Conservation (phyloP, 2,329 filamentous ascomycete species). For the Ilyonectria robusta region DNA sequence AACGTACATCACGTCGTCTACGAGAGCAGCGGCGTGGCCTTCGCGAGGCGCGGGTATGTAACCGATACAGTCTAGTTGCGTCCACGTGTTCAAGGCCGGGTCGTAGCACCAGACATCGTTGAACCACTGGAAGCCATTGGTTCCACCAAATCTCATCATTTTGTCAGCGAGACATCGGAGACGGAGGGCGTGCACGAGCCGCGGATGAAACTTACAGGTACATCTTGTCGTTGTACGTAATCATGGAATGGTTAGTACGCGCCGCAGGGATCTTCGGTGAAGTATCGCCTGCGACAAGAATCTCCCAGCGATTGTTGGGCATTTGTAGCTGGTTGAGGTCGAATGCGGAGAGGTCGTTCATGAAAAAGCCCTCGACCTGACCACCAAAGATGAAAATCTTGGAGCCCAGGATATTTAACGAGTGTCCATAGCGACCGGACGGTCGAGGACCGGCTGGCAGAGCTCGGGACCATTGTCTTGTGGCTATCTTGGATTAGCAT, state of each 20-base stretch:
- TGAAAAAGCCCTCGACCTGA: constrained; percentile 97
- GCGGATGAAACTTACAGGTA: constrained; percentile 78
- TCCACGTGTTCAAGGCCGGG: constrained; percentile 85
- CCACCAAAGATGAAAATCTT: constrained; percentile 98
- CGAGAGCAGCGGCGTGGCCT: constrained; percentile 92
- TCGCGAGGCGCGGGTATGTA: constrained; percentile 96
- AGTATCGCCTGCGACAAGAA: constrained; percentile 79
- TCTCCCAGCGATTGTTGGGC: constrained; percentile 93
- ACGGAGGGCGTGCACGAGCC: not conserved
- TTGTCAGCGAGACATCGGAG: constrained; percentile 29
- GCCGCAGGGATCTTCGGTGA: constrained; percentile 78
- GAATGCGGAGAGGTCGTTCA: constrained; percentile 96
- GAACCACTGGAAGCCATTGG: constrained; percentile 96
- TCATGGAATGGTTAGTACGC: constrained; percentile 93
- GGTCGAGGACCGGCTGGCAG: constrained; percentile 89
- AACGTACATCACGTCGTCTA: constrained; percentile 99
- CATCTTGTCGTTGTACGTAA: constrained; percentile 93
- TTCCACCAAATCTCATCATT: constrained; percentile 86
- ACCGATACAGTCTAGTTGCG: constrained; percentile 93
- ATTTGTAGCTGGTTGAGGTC: constrained; percentile 95
- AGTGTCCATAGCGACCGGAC: constrained; percentile 94
- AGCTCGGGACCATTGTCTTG: constrained; percentile 96
- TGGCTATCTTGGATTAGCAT: constrained; percentile 71
- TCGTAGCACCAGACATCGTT: constrained; percentile 99
- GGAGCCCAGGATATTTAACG: constrained; percentile 94